A percentile compares a stretch with the other conserved stretches of the same genome.
Evolutionary conservation across 75 land plant genomes (phyloP).

Genomic region (Larix kaempferi): DNA sequence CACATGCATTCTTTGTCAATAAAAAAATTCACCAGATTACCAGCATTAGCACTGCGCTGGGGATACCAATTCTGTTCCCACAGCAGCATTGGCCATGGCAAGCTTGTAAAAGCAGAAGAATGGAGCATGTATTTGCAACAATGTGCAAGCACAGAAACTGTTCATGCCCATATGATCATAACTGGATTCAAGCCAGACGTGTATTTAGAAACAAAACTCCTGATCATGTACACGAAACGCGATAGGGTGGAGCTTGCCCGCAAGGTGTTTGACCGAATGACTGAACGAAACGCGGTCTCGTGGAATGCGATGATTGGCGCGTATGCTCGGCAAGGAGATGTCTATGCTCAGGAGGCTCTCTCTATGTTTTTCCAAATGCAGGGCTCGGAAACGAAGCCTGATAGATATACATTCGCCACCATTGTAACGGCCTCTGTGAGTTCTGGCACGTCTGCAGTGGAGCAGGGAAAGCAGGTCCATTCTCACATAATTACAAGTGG

Average conservation of each 20-base stretch:
- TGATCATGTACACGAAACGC: slow-evolving; percentile 47
- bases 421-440: no score
- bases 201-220: slow-evolving; percentile 27
- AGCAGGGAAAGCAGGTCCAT: not conserved
- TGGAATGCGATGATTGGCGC: slow-evolving; percentile 21
- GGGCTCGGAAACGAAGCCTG: no score
- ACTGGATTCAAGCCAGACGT: slow-evolving; percentile 16
- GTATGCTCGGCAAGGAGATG: slow-evolving; percentile 1
- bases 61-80: no score
- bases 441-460: no score
- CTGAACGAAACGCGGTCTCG: slow-evolving; percentile 3
- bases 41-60: no score
- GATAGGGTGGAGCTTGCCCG: slow-evolving; percentile 35
- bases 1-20: no score
- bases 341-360: no score
- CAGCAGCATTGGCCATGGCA: no score
- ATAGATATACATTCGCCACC: no score
- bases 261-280: slow-evolving; percentile 27
- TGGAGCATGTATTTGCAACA: not conserved
- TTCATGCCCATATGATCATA: slow-evolving; percentile 41
- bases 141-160: slow-evolving; percentile 15
- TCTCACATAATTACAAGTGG: not conserved
- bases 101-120: no score
- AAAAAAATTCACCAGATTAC: no score
- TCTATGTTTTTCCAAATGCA: no score